Conservation (phyloP, 371 early-diverging fungal species). For the Syncephalastrum monosporum region DNA sequence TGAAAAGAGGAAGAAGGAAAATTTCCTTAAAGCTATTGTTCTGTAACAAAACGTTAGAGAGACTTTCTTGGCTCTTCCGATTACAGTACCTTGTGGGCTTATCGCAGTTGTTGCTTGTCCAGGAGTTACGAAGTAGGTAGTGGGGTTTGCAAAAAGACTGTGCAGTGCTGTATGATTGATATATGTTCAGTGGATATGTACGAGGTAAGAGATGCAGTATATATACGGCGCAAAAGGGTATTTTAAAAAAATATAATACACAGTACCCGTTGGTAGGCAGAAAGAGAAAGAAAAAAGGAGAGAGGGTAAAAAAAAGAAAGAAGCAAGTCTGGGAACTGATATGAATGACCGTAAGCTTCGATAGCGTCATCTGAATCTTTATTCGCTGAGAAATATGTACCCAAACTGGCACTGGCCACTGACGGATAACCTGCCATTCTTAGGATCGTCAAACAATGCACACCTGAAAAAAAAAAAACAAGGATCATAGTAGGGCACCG, state of each 20-base stretch:
- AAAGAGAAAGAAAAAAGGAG: constrained; percentile 3
- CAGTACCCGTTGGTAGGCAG: no score
- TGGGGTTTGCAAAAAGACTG: neutral
- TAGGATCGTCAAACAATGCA: no score
- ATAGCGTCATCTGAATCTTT: constrained; percentile 6
- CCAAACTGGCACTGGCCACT: no score
- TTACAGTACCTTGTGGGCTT: no score
- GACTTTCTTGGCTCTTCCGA: no score
- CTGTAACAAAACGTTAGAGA: neutral
- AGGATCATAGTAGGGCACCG: no score
- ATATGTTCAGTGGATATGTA: neutral
- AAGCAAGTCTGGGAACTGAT: constrained; percentile 1
- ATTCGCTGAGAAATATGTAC: neutral
- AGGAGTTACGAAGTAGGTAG: neutral
- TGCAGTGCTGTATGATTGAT: constrained; percentile 1
- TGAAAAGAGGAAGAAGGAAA: neutral
- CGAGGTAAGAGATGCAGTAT: constrained; percentile 1
- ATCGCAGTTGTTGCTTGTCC: no score
- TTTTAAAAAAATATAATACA: no score
- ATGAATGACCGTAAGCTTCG: neutral
- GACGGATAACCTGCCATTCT: no score
- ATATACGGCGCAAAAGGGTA: neutral
- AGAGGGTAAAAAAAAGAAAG: constrained; percentile 4
- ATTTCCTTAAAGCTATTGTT: constrained; percentile 1
- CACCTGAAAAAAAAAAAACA: no score